phyloP scores from a whole-genome alignment of 306 rosid genomes.

The Coriaria nepalensis region DNA sequence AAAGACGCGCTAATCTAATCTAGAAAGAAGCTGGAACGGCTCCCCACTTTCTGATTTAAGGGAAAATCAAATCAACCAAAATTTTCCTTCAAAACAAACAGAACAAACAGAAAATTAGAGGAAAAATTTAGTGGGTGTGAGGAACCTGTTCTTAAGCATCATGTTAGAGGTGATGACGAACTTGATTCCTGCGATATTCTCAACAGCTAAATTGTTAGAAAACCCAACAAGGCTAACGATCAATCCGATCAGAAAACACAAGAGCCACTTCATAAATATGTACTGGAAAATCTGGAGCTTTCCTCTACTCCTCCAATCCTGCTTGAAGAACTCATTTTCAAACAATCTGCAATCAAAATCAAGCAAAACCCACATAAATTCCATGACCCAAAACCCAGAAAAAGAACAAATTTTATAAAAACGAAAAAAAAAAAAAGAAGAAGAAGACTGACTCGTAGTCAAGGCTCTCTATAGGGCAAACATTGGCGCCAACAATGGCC shows the following conservation, averaged over 20 bases:
- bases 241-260: slow-evolving; percentile 53
- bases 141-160: slow-evolving; percentile 66
- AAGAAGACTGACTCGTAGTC: slow-evolving; percentile 57
- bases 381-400: slow-evolving; percentile 1
- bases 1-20: not conserved
- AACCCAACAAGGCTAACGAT: slow-evolving; percentile 60
- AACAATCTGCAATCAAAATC: slow-evolving; percentile 34
- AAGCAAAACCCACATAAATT: not conserved
- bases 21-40: not conserved
- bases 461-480: slow-evolving; percentile 91
- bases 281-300: slow-evolving; percentile 45
- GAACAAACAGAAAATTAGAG: not conserved
- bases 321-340: slow-evolving; percentile 78
- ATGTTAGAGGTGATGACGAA: slow-evolving; percentile 79
- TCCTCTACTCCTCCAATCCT: slow-evolving; percentile 80
- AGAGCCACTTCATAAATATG: slow-evolving; percentile 61
- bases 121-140: not conserved
- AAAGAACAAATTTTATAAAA: not conserved
- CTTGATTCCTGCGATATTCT: slow-evolving; percentile 83
- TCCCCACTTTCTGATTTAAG: too few species aligned
- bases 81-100: slow-evolving; percentile 3
- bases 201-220: slow-evolving; percentile 79
- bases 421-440: not conserved
- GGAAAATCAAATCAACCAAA: not conserved
- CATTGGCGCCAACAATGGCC: slow-evolving; percentile 82